A percentile compares a stretch with the other conserved stretches of the same genome.
These are phyloP conservation scores for Chondrus crispus DNA, from an alignment of 23 red algal species.

Conservation along the genomic window DNA sequence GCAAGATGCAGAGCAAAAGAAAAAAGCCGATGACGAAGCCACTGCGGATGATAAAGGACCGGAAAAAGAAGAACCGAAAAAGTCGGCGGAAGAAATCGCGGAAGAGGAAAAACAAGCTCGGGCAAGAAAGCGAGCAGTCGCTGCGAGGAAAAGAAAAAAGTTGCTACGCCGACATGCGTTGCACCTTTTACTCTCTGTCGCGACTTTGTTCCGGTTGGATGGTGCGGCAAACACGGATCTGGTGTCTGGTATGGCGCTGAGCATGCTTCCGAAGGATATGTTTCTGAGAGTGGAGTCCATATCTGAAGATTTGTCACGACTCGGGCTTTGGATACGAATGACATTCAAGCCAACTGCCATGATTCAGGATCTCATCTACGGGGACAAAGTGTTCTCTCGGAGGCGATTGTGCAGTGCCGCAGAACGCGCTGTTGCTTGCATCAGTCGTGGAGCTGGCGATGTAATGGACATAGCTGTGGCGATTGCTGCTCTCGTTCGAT, in stretches of 20 bases:
- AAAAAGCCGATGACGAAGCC: neutral
- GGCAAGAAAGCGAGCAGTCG: neutral
- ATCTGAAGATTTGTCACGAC: neutral
- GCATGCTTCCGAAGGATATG: conserved; percentile 9
- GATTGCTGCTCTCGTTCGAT: conserved; percentile 24
- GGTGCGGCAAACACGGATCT: conserved; percentile 2
- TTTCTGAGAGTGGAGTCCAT: neutral
- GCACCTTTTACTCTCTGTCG: conserved; percentile 13
- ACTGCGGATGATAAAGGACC: neutral
- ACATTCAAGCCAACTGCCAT: conserved; percentile 1
- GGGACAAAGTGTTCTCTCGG: neutral
- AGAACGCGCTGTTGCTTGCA: conserved; percentile 15
- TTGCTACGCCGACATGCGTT: conserved; percentile 19
- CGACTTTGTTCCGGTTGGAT: conserved; percentile 41
- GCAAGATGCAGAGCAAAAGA: neutral
- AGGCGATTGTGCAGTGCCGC: neutral
- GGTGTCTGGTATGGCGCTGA: conserved; percentile 8
- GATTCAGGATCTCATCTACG: neutral
- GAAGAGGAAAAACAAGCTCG: neutral
- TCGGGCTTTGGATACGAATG: conserved; percentile 32
- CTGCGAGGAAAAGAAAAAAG: neutral
- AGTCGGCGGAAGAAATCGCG: neutral
- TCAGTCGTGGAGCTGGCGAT: neutral
- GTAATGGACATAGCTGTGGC: conserved; percentile 30
- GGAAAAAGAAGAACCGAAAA: neutral